Evolutionary conservation across 129 eudicot genomes (phyloP).

Genomic region (Flaveria ramosissima): DNA sequence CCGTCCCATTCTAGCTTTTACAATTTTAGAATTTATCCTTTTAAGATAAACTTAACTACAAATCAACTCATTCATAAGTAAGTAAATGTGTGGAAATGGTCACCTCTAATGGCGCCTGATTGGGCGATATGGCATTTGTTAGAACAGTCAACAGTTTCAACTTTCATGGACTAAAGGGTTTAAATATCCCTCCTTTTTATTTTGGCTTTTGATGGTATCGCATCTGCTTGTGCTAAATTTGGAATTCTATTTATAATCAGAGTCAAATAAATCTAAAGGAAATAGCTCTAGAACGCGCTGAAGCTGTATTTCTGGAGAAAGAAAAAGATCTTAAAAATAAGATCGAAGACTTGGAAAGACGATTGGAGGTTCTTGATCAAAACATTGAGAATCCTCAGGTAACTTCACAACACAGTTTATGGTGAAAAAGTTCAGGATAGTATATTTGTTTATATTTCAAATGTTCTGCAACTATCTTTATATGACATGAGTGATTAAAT

Average conservation of each 20-base stretch:
- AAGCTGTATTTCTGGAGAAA: constrained; percentile 67
- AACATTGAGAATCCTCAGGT: constrained; percentile 40
- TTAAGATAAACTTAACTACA: not conserved
- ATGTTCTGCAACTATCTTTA: constrained; percentile 24
- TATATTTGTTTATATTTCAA: not conserved
- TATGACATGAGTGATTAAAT: constrained; percentile 15
- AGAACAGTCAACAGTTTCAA: constrained; percentile 5
- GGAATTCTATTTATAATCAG: constrained; percentile 33
- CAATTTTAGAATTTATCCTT: not conserved
- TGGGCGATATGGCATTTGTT: not conserved
- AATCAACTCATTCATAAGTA: not conserved
- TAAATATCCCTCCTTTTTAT: not conserved
- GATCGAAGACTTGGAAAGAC: constrained; percentile 62
- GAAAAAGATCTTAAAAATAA: constrained; percentile 68
- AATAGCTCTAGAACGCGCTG: constrained; percentile 56
- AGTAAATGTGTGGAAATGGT: not conserved
- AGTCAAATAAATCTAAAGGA: constrained; percentile 67
- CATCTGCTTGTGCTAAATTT: constrained; percentile 24
- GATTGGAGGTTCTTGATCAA: constrained; percentile 48
- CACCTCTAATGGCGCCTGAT: not conserved
- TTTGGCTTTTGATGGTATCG: constrained; percentile 13
- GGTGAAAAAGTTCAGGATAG: not conserved
- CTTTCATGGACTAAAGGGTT: not conserved
- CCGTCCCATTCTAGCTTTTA: not conserved
- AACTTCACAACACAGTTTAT: not conserved